These are phyloP conservation scores for Cinnamomum micranthum DNA, from an alignment of 164 flowering plant species.

Conservation along the genomic window DNA sequence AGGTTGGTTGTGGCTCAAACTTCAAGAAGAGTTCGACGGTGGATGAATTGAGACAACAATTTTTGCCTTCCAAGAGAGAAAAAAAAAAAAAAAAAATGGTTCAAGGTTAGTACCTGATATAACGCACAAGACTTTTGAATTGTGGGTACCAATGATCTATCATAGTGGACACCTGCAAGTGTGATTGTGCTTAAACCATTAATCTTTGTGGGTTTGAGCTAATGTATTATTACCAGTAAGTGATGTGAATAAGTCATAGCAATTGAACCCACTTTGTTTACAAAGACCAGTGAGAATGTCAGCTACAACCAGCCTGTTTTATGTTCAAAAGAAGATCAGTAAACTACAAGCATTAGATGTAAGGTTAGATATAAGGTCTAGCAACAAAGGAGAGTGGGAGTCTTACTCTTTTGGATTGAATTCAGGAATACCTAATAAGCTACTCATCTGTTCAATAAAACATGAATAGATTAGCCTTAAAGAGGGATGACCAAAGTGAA, in stretches of 20 bases:
- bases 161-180: background rate
- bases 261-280: conserved; percentile 43
- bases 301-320: conserved; percentile 31
- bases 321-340: too few species aligned
- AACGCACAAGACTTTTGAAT: too few species aligned
- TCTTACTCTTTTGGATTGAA: conserved; percentile 72
- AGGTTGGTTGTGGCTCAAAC: conserved; percentile 66
- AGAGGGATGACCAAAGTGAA: too few species aligned
- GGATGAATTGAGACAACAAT: conserved; percentile 68
- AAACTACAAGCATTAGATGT: background rate
- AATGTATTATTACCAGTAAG: conserved; percentile 22
- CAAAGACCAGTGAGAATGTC: conserved; percentile 44
- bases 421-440: conserved; percentile 52
- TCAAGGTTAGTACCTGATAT: too few species aligned
- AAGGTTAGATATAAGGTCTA: background rate
- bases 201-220: background rate
- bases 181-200: too few species aligned
- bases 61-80: conserved; percentile 41
- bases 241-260: conserved; percentile 47
- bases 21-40: conserved; percentile 49
- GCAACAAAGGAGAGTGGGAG: too few species aligned
- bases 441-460: conserved; percentile 25
- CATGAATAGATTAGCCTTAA: background rate
- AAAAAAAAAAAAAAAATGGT: too few species aligned
- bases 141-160: background rate